Evolutionary conservation across 345 rosid genomes (phyloP), one percentile per base, ranked within the genome.

Genomic region (Limnanthes douglasii): DNA sequence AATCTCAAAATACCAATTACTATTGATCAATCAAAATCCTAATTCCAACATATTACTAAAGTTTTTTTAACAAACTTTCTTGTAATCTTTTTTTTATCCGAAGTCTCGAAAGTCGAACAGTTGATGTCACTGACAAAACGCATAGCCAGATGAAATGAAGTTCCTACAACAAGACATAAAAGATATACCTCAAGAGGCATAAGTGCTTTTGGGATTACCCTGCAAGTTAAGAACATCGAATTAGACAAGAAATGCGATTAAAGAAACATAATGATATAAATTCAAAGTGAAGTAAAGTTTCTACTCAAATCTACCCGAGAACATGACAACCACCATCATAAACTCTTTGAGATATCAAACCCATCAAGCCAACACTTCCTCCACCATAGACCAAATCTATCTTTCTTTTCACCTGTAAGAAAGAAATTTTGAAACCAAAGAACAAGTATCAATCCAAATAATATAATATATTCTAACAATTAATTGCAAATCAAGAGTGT

Each of bases 301-400:
- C 1, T 24, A 28, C 33, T 45, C n/a, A 15, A 28, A 62, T 45
- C 75, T 66, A 80, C 94, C 97, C 98, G 40, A 88, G 68, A 24
- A 90, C 98, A 64, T 68, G 78, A 51, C 86, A 72, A 41, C 98
- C 95, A 40, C 92, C 98, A 57, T 64, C 75, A 37, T 65, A 49
- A 6, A 77, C 98, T 41, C 81, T 74, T 66, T 56, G 68, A 38
- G 98, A 79, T 32, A 90, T 72, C 65, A 84, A 55, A 56, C 97
- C 97, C 97, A 83, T 88, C 48, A 88, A 51, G 15, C 97, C 97
- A 68, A 84, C 70, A 62, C 95, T 83, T 52, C 95, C 97, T 43
- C 97, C 97, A 36, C 95, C 95, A 34, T 88, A 88, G 37, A 88
- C 97, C 68, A 88, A 59, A 37, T 83, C 80, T 31, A 76, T 78